A percentile compares a stretch with the other conserved stretches of the same genome.
Conservation (phyloP, 1,284 basidiomycete genomes). For the Naganishia sp. region DNA sequence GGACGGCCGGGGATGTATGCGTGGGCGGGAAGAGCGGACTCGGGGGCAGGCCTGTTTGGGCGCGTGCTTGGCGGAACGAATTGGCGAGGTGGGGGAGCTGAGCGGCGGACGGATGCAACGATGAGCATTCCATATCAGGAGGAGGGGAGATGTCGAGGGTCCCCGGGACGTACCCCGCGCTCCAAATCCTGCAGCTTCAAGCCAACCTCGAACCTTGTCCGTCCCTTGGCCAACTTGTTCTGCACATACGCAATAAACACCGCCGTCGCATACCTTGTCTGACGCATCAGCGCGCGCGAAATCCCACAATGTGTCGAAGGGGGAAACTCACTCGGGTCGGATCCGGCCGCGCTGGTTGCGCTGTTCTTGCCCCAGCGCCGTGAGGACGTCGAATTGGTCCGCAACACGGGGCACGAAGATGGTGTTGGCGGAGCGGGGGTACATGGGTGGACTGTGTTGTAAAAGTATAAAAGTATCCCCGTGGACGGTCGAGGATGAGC, state of each 20-base stretch:
- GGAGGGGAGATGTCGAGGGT: background rate
- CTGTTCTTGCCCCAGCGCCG: constrained; percentile 23
- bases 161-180: constrained; percentile 25
- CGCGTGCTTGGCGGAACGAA: constrained; percentile 31
- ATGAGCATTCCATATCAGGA: background rate
- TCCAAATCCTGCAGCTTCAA: constrained; percentile 34
- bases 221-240: constrained; percentile 30
- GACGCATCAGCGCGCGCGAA: too few species aligned
- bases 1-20: background rate
- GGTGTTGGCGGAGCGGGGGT: constrained; percentile 2
- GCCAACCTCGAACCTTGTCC: constrained; percentile 16
- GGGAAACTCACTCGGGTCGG: constrained; percentile 18
- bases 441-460: too few species aligned
- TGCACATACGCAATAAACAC: constrained; percentile 28
- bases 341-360: constrained; percentile 19
- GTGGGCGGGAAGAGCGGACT: constrained; percentile 29
- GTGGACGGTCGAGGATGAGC: too few species aligned
- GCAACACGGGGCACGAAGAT: constrained; percentile 16
- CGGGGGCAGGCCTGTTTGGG: constrained; percentile 28
- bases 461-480: too few species aligned
- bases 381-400: constrained; percentile 29
- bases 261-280: constrained; percentile 29
- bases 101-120: too few species aligned
- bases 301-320: too few species aligned
- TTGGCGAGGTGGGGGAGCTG: constrained; percentile 31